Percentiles rank a stretch among this genome's conserved stretches.
Evolutionary conservation across 2,329 filamentous ascomycete genomes (phyloP).

Genomic region (Hypoxylon sp.): DNA sequence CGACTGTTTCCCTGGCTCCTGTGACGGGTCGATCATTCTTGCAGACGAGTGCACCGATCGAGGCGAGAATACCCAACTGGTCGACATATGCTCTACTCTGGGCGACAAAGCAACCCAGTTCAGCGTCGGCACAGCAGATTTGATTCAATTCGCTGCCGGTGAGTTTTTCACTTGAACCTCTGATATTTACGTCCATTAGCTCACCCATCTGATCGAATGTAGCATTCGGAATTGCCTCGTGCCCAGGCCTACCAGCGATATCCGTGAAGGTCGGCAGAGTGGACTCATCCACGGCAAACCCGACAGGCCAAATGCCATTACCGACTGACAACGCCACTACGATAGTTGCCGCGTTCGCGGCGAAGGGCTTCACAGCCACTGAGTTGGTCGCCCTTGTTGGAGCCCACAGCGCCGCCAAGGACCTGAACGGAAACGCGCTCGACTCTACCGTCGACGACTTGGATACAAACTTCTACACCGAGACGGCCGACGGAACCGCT

Average conservation of each 20-base stretch:
- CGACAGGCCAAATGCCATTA: conserved; percentile 41
- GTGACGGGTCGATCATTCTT: conserved; percentile 50
- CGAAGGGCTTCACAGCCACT: conserved; percentile 43
- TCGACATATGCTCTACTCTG: conserved; percentile 44
- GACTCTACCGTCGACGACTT: conserved; percentile 43
- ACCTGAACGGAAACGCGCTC: conserved; percentile 42
- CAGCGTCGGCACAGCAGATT: conserved; percentile 47
- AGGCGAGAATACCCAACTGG: conserved; percentile 46
- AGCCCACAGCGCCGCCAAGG: conserved; percentile 47
- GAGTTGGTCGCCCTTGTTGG: conserved; percentile 49
- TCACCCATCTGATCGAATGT: neutral
- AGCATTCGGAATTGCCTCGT: conserved; percentile 47
- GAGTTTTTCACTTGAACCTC: conserved; percentile 17
- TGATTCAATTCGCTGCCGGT: conserved; percentile 51
- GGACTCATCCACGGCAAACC: conserved; percentile 44
- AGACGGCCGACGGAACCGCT: conserved; percentile 44
- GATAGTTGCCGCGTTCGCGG: conserved; percentile 41
- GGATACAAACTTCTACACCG: conserved; percentile 48
- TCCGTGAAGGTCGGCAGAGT: conserved; percentile 47
- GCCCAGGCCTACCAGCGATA: conserved; percentile 42
- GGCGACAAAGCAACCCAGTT: conserved; percentile 44
- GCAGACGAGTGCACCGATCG: conserved; percentile 48
- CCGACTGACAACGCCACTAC: conserved; percentile 34
- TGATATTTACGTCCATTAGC: neutral
- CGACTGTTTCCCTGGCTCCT: conserved; percentile 50